These are phyloP conservation scores for Phascolomyces articulosus DNA, from an alignment of 371 early-diverging fungal species.

Conservation along the genomic window DNA sequence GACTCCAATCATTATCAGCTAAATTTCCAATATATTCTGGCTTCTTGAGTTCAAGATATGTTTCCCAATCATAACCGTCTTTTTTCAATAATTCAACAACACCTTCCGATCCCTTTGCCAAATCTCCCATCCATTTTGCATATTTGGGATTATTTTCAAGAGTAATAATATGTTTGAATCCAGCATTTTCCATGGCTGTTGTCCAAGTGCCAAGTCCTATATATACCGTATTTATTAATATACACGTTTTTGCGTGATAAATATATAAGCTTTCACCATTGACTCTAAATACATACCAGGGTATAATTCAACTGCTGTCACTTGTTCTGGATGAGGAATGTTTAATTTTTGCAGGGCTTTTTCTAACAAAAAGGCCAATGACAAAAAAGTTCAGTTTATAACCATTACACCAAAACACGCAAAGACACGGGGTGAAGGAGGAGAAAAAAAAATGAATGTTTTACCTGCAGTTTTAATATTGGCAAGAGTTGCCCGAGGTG, in stretches of 20 bases:
- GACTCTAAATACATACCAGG: slow-evolving; percentile 30
- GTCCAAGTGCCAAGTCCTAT: slow-evolving; percentile 52
- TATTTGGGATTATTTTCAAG: slow-evolving; percentile 37
- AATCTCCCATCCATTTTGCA: slow-evolving; percentile 25
- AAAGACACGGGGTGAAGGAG: no score
- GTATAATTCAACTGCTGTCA: slow-evolving; percentile 45
- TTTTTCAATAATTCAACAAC: slow-evolving; percentile 28
- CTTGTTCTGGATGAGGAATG: slow-evolving; percentile 16
- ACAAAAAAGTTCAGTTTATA: no score
- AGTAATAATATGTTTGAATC: slow-evolving; percentile 37
- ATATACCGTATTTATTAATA: not conserved
- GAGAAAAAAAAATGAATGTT: no score
- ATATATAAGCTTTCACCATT: no score
- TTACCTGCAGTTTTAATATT: slow-evolving; percentile 11
- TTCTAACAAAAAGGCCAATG: slow-evolving; percentile 8
- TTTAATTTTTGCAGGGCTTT: slow-evolving; percentile 26
- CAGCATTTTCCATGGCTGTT: slow-evolving; percentile 31
- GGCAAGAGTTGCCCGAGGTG: slow-evolving; percentile 14
- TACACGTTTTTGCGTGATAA: no score
- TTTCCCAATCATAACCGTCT: slow-evolving; percentile 55
- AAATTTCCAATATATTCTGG: slow-evolving; percentile 31
- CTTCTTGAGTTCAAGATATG: slow-evolving; percentile 36
- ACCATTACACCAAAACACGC: no score
- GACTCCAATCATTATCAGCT: slow-evolving; percentile 35
- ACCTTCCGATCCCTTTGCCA: slow-evolving; percentile 13